A percentile compares a stretch with the other conserved stretches of the same genome.
These are phyloP conservation scores for Vigna mungo DNA, from an alignment of 306 rosid species.

Conservation along the genomic window DNA sequence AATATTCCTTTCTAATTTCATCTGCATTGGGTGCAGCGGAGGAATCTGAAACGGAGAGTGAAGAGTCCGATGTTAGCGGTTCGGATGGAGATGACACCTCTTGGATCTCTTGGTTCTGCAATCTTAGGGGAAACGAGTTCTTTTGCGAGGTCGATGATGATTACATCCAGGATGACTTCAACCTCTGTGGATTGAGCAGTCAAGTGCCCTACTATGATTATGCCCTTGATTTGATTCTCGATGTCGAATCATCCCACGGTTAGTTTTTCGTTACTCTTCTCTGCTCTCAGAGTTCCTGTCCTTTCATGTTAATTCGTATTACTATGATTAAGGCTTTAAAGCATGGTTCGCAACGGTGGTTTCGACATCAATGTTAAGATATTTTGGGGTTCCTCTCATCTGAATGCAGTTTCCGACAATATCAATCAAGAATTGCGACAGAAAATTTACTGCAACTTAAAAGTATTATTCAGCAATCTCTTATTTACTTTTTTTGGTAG, in stretches of 20 bases:
- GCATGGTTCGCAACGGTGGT: background rate
- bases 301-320: constrained; percentile 11
- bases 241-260: constrained; percentile 98
- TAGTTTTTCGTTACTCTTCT: constrained; percentile 26
- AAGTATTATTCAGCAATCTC: background rate
- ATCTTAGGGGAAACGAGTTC: constrained; percentile 94
- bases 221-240: constrained; percentile 97
- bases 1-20: background rate
- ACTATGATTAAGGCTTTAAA: background rate
- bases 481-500: background rate
- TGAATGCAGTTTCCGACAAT: background rate
- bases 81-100: constrained; percentile 98
- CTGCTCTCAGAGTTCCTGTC: background rate
- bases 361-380: background rate
- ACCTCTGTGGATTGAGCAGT: constrained; percentile 97
- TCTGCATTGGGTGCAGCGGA: constrained; percentile 52
- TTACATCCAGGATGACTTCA: constrained; percentile 96
- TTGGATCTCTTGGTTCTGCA: constrained; percentile 99
- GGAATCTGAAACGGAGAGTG: constrained; percentile 95
- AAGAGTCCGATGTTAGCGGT: constrained; percentile 98
- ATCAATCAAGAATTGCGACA: background rate
- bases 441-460: background rate
- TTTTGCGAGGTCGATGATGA: constrained; percentile 99
- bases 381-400: background rate
- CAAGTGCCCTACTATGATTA: constrained; percentile 99